Evolutionary conservation across 805 yeast genomes (phyloP), one percentile per base, ranked within the genome.

Genomic region (Pichia ethanolica): DNA sequence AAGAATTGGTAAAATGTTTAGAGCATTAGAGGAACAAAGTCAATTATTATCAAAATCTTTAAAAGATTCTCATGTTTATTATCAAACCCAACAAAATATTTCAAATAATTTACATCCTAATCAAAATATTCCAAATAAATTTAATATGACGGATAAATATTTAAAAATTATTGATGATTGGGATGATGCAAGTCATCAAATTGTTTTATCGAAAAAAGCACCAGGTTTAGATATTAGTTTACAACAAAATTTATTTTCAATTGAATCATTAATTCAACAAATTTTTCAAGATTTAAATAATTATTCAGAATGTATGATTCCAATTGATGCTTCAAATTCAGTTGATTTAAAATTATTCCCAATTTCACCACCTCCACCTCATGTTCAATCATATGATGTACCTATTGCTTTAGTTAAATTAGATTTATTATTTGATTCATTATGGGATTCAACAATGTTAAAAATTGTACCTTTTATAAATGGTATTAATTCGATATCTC

Each of bases 371-470:
- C 86, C 90, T 1, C 96, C 91, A 0, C 83, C 90, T 0, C 78
- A 78, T 44, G 70, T 93, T 26, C 73, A 81, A 45, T 79, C 95
- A 0, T 86, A 73, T 58, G 96, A 91, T 64, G 99, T 93, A 0
- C 99, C 99, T 0, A 79, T 90, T 5, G 79, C 95, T n/a, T 83
- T 91, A 0, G 96, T 93, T 1, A 81, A 82, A 46, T 69, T 93
- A 35, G 75, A 75, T 32, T 70, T 77, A 37, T 71, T 93, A 53
- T 82, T 88, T 40, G 99, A 93, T 65, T 84, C 86, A 8, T 84
- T 86, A 59, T 93, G 99, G 97, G 99, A 93, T 65, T 97, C 97
- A 1, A 91, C 98, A 2, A 85, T 93, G 93, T 72, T 89, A 42
- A 83, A 86, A 56, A 86, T 93, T 27, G 68, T 88, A 10, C 96